A percentile compares a stretch with the other conserved stretches of the same genome.
Conservation (phyloP, 805 yeast species). For the Wickerhamiella occidentalis region DNA sequence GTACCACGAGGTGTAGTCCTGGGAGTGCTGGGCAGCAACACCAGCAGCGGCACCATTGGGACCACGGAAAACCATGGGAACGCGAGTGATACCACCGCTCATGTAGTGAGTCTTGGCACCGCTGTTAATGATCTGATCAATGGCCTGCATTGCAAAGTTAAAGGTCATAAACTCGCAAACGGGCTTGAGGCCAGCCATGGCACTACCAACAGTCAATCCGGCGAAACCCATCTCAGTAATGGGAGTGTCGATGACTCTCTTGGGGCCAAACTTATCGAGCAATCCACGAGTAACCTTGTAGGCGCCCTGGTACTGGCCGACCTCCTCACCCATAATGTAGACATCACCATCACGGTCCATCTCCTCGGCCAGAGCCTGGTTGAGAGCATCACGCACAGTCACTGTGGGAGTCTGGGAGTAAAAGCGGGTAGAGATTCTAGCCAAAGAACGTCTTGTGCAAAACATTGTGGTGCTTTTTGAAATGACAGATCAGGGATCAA, state of each 20-base stretch:
- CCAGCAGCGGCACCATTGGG: slow-evolving; percentile 99
- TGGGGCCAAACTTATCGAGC: slow-evolving; percentile 88
- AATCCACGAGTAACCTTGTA: slow-evolving; percentile 94
- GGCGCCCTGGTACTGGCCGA: slow-evolving; percentile 98
- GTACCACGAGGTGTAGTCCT: slow-evolving; percentile 95
- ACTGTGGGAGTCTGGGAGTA: slow-evolving; percentile 26
- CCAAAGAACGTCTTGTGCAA: slow-evolving; percentile 6
- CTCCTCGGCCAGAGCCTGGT: slow-evolving; percentile 92
- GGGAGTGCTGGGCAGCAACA: slow-evolving; percentile 99
- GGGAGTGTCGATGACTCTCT: slow-evolving; percentile 90
- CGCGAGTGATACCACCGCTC: slow-evolving; percentile 98
- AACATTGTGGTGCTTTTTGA: not conserved
- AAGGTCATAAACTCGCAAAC: slow-evolving; percentile 98
- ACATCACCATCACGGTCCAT: slow-evolving; percentile 90
- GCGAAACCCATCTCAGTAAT: slow-evolving; percentile 99
- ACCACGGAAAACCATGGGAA: slow-evolving; percentile 96
- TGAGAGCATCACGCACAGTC: slow-evolving; percentile 95
- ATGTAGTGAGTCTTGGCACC: slow-evolving; percentile 98
- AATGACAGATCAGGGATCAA: slow-evolving; percentile 2
- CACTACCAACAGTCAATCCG: slow-evolving; percentile 89
- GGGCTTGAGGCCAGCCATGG: slow-evolving; percentile 93
- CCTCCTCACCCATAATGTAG: slow-evolving; percentile 97
- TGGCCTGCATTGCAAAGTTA: slow-evolving; percentile 99
- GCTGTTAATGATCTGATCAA: slow-evolving; percentile 95
- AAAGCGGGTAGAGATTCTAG: not conserved